These are phyloP conservation scores for Pelargonium nanum DNA, from an alignment of 345 rosid species.

Conservation along the genomic window DNA sequence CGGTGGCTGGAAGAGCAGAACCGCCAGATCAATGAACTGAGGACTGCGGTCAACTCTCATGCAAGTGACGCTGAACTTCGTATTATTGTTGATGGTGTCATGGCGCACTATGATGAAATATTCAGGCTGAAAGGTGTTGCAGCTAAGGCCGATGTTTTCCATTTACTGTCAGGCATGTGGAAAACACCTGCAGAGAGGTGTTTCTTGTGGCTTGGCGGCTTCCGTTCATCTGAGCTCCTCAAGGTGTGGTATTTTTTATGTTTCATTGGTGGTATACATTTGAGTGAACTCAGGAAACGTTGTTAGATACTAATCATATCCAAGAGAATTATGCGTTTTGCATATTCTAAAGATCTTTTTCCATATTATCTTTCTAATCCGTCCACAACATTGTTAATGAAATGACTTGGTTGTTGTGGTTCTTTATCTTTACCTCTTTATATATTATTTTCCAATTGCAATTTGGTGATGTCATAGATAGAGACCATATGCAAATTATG, in stretches of 20 bases:
- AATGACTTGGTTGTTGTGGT: no score
- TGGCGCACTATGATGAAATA: slow-evolving; percentile 89
- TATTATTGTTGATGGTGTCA: slow-evolving; percentile 64
- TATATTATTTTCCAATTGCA: no score
- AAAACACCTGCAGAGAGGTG: slow-evolving; percentile 99
- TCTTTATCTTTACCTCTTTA: no score
- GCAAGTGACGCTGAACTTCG: slow-evolving; percentile 95
- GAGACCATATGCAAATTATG: neutral
- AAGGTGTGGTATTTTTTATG: slow-evolving; percentile 41
- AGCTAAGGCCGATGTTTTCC: slow-evolving; percentile 94
- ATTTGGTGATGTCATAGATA: no score
- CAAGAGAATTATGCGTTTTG: no score
- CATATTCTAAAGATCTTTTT: no score
- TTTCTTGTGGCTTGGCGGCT: slow-evolving; percentile 99
- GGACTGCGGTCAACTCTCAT: slow-evolving; percentile 87
- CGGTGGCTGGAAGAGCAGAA: slow-evolving; percentile 94
- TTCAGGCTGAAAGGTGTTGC: slow-evolving; percentile 91
- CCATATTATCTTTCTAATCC: no score
- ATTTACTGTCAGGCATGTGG: slow-evolving; percentile 97
- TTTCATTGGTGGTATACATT: neutral
- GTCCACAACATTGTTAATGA: no score
- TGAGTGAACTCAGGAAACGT: no score
- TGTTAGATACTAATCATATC: no score
- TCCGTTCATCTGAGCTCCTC: slow-evolving; percentile 94
- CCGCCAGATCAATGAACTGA: slow-evolving; percentile 74